Evolutionary conservation across 805 yeast species (phyloP), one percentile per base, ranked within the genome.

Genomic region (Pichia kluyveri): DNA sequence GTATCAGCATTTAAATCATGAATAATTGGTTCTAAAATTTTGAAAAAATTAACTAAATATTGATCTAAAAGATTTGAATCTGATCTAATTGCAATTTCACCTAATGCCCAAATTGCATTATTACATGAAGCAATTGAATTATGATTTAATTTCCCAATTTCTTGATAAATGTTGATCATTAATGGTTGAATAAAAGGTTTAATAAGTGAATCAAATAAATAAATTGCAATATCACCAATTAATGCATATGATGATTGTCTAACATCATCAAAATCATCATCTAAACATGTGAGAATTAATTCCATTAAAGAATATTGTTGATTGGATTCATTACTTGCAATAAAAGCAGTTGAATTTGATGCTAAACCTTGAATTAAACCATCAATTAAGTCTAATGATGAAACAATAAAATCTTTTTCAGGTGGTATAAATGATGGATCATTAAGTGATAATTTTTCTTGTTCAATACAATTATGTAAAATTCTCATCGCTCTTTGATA

Each of bases 51-150:
- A 38, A 63, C 66, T 41, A 82, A 62, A 58, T 75, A 83, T 15
- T 79, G 80, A 40, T 67, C 67, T 52, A 82, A 56, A 38, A 71
- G 70, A 1, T 71, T 69, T 19, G 63, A 63, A 3, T 74, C 62
- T 15, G 77, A 59, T 48, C 86, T 76, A 58, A 89, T 70, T 4
- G 87, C 73, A 31, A 93, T 79, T 62, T 93, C 96, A 41, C 99
- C 98, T 14, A 86, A 68, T 2, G 96, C 79, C 99, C 99, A 93
- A 44, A 87, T 80, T 1, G 98, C 93, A 64, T 93, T 93, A 65
- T 86, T 86, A 57, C 82, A 82, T 2, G 85, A 88, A 0, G 91
- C 79, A 51, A 69, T 72, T 2, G 81, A 69, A 17, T 45, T 40
- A 42, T 67, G 69, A 58, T 65, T 72, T 10, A 70, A 66, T 50